Evolutionary conservation across 2,329 filamentous ascomycete species (phyloP).

Genomic region (Dissoconium aciculare): DNA sequence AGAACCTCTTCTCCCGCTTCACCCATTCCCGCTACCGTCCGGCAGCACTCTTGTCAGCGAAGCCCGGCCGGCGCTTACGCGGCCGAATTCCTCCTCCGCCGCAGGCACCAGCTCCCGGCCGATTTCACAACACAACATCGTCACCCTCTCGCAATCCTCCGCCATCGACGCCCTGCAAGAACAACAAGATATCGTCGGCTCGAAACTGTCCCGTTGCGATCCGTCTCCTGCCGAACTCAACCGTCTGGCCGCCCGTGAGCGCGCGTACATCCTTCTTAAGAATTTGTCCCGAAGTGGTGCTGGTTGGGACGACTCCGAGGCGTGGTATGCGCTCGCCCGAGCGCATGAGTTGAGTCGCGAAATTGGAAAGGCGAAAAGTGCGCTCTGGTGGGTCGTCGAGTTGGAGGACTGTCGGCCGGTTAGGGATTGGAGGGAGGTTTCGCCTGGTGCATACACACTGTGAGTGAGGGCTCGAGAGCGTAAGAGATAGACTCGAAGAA

Average conservation of each 20-base stretch:
- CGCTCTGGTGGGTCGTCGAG: slow-evolving; percentile 95
- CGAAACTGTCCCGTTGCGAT: slow-evolving; percentile 9
- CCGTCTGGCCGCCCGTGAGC: slow-evolving; percentile 74
- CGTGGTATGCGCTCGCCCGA: slow-evolving; percentile 77
- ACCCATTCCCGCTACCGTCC: slow-evolving; percentile 15
- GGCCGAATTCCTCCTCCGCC: slow-evolving; percentile 9
- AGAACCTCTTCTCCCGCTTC: slow-evolving; percentile 32
- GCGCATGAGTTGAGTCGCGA: slow-evolving; percentile 81
- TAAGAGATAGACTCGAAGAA: too few species aligned
- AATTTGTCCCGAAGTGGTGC: slow-evolving; percentile 69
- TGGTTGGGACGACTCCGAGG: slow-evolving; percentile 85
- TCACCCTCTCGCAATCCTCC: slow-evolving; percentile 8
- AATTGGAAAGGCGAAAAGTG: slow-evolving; percentile 74
- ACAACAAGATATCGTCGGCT: slow-evolving; percentile 4
- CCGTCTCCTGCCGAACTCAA: slow-evolving; percentile 56
- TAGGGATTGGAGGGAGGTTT: slow-evolving; percentile 55
- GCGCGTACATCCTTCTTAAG: slow-evolving; percentile 71
- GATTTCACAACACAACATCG: background rate
- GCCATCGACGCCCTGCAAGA: slow-evolving; percentile 7
- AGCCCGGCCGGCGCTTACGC: slow-evolving; percentile 9
- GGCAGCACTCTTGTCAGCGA: slow-evolving; percentile 12
- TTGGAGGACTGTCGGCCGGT: slow-evolving; percentile 74
- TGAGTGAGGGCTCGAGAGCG: too few species aligned
- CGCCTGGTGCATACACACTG: slow-evolving; percentile 17
- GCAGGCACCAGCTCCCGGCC: slow-evolving; percentile 4